These are phyloP conservation scores for Colletotrichum ledebouriae DNA, from an alignment of 2,329 filamentous ascomycete genomes.

Conservation along the genomic window DNA sequence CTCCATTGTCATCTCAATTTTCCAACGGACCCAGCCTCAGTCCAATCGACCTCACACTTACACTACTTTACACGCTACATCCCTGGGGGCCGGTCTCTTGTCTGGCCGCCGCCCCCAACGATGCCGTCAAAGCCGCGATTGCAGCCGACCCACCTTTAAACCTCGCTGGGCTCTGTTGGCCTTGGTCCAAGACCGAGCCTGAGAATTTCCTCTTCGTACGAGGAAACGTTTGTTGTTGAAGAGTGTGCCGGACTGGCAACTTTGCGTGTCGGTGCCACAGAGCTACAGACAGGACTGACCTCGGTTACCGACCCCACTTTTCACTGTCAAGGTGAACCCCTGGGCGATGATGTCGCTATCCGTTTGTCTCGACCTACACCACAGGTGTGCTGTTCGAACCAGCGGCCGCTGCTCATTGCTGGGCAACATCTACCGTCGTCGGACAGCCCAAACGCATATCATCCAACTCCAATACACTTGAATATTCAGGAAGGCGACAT, in stretches of 20 bases:
- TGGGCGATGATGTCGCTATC: conserved; percentile 37
- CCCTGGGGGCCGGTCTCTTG: conserved; percentile 3
- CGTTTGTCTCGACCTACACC: conserved; percentile 17
- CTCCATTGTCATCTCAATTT: conserved; percentile 4
- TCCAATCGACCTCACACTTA: conserved; percentile 9
- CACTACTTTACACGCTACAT: conserved; percentile 22
- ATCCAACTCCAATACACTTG: not conserved
- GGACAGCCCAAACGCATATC: not conserved
- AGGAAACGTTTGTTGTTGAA: conserved; percentile 10
- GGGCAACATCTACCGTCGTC: not conserved
- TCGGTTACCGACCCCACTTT: conserved; percentile 38
- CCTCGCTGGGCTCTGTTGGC: conserved; percentile 31
- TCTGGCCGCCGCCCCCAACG: not conserved
- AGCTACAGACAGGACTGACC: conserved; percentile 6
- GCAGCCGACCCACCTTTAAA: conserved; percentile 28
- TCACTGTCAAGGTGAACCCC: conserved; percentile 33
- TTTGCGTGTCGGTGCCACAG: conserved; percentile 19
- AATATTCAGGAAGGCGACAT: not conserved
- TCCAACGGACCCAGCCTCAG: not conserved
- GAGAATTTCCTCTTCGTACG: conserved; percentile 7
- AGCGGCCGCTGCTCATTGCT: conserved; percentile 18
- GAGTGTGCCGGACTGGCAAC: conserved; percentile 17
- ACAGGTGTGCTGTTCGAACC: not conserved
- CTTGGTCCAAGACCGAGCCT: conserved; percentile 30
- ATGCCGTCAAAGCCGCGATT: not conserved